Evolutionary conservation across 306 rosid genomes (phyloP).

Genomic region (Acacia crassicarpa): DNA sequence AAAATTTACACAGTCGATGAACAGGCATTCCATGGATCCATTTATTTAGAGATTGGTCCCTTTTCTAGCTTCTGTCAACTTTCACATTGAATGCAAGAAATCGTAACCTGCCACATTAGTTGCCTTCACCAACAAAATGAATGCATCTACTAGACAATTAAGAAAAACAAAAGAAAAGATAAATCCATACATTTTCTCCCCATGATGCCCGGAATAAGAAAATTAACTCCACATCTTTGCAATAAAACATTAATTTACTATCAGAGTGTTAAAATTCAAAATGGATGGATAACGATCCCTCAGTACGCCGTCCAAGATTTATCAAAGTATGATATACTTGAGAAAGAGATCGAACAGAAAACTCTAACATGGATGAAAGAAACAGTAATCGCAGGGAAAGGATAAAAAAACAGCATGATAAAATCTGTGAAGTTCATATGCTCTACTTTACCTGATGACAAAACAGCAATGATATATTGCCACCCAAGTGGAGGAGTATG

Average conservation of each 20-base stretch:
- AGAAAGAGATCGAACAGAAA: not conserved
- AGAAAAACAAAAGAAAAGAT: not conserved
- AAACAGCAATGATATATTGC: conserved; percentile 86
- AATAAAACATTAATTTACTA: conserved; percentile 1
- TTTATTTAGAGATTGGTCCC: not conserved
- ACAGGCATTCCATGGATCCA: conserved; percentile 4
- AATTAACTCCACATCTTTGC: not conserved
- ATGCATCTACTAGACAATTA: not conserved
- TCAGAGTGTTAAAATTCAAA: conserved; percentile 14
- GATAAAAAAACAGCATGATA: not conserved
- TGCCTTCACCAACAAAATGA: conserved; percentile 4
- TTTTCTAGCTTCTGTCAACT: conserved; percentile 25
- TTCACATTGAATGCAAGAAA: conserved; percentile 15
- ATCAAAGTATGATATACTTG: not conserved
- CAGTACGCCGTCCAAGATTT: not conserved
- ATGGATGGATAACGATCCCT: not conserved
- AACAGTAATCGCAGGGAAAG: not conserved
- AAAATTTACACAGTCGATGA: not conserved
- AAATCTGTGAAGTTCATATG: conserved; percentile 3
- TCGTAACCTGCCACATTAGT: not conserved
- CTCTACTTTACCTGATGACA: conserved; percentile 68
- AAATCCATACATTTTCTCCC: conserved; percentile 15
- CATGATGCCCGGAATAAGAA: not conserved
- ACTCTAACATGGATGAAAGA: not conserved
- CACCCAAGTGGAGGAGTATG: conserved; percentile 92